Conservation (phyloP, 78 protist species). For the Diacronema lutheri region DNA sequence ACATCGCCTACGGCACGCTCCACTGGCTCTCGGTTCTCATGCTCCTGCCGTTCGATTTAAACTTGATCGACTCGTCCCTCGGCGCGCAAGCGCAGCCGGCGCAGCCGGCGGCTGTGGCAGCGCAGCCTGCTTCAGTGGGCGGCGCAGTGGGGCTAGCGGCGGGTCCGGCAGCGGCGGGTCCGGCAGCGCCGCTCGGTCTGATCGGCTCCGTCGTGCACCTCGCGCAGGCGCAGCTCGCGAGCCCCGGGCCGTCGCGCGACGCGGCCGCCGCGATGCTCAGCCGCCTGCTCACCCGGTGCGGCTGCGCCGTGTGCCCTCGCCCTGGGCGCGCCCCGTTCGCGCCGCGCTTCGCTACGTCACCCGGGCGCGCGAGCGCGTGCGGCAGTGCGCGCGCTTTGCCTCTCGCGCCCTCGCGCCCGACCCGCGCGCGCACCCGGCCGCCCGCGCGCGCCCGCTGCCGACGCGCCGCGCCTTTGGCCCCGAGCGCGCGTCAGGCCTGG, state of each 20-base stretch:
- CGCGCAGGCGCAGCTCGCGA: conserved; percentile 23
- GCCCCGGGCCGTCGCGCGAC: conserved; percentile 55
- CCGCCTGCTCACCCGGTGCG: conserved; percentile 66
- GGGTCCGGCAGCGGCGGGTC: background rate
- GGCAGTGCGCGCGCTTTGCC: background rate
- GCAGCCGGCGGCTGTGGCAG: too few species aligned
- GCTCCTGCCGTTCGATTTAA: conserved; percentile 82
- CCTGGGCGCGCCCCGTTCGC: background rate
- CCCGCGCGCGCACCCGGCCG: too few species aligned
- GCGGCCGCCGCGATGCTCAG: conserved; percentile 61
- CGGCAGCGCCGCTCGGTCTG: background rate
- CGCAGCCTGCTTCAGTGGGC: background rate
- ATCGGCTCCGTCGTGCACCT: conserved; percentile 15
- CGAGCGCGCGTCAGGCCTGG: too few species aligned
- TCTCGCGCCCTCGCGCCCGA: too few species aligned
- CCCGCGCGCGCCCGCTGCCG: too few species aligned
- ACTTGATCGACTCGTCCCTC: conserved; percentile 60
- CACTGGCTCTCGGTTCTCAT: conserved; percentile 88
- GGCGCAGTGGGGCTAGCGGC: background rate
- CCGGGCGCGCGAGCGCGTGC: background rate
- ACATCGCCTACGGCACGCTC: conserved; percentile 60
- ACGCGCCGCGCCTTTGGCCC: too few species aligned
- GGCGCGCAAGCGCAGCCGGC: too few species aligned
- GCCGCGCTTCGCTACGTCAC: too few species aligned
- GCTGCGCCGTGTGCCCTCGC: background rate